Conservation (phyloP, 2,329 filamentous ascomycete genomes). For the Fusarium bactridioides region DNA sequence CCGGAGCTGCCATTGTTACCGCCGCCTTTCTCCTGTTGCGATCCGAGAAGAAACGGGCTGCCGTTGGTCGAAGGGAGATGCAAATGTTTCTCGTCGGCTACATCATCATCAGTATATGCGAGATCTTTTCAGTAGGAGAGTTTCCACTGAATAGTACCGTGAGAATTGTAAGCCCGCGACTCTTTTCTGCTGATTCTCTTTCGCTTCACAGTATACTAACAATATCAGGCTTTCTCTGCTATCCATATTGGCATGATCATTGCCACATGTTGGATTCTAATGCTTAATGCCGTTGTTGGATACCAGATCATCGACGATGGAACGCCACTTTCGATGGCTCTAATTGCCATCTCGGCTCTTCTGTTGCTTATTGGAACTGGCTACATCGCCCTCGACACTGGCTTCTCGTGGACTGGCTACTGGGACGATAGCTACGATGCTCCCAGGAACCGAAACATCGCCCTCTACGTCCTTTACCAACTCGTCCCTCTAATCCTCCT, state of each 20-base stretch:
- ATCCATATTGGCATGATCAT: slow-evolving; percentile 90
- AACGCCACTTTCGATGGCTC: slow-evolving; percentile 80
- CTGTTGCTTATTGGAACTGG: slow-evolving; percentile 87
- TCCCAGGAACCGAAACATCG: slow-evolving; percentile 79
- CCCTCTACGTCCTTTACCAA: slow-evolving; percentile 93
- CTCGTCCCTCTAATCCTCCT: slow-evolving; percentile 88
- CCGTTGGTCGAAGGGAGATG: slow-evolving; percentile 95
- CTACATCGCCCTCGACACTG: slow-evolving; percentile 95
- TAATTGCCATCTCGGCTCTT: slow-evolving; percentile 75
- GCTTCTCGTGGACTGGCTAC: slow-evolving; percentile 81
- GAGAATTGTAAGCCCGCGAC: slow-evolving; percentile 70
- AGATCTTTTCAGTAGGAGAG: slow-evolving; percentile 93
- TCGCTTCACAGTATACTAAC: slow-evolving; percentile 28
- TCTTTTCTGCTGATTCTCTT: background rate
- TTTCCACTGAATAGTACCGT: slow-evolving; percentile 78
- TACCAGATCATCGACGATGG: slow-evolving; percentile 95
- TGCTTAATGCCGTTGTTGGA: slow-evolving; percentile 91
- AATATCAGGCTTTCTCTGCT: slow-evolving; percentile 78
- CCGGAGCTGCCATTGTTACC: slow-evolving; percentile 76
- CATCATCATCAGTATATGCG: slow-evolving; percentile 88
- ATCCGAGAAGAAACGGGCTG: slow-evolving; percentile 90
- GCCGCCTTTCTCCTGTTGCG: slow-evolving; percentile 74
- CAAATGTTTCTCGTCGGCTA: slow-evolving; percentile 90
- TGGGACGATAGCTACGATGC: slow-evolving; percentile 73
- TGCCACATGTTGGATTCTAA: slow-evolving; percentile 87